phyloP scores from a whole-genome alignment of 352 stramenopile genomes.

The Lagenidium giganteum region DNA sequence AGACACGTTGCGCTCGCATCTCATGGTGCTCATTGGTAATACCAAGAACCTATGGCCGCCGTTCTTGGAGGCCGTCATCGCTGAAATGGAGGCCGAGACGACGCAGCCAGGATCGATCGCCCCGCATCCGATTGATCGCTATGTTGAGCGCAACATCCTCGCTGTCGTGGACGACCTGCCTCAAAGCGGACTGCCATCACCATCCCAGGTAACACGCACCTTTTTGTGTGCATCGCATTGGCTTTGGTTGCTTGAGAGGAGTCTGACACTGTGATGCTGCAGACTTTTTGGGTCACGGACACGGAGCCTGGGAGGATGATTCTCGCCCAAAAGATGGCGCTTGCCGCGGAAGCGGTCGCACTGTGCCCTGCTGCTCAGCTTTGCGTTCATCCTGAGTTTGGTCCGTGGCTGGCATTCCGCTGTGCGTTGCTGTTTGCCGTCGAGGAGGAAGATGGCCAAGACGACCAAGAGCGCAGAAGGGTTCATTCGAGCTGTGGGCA shows the following conservation, averaged over 20 bases:
- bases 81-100: constrained; percentile 22
- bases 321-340: constrained; percentile 61
- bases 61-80: constrained; percentile 33
- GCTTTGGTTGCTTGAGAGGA: background rate
- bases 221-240: background rate
- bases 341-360: constrained; percentile 35
- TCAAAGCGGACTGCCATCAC: constrained; percentile 7
- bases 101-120: constrained; percentile 20
- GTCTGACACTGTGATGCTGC: background rate
- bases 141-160: constrained; percentile 36
- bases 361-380: constrained; percentile 54
- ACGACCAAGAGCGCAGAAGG: constrained; percentile 10
- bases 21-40: constrained; percentile 70
- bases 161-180: constrained; percentile 20
- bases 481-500: too few relatives aligned
- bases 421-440: constrained; percentile 49
- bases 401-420: constrained; percentile 65
- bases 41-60: constrained; percentile 45
- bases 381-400: constrained; percentile 54
- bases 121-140: constrained; percentile 51
- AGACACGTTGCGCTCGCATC: constrained; percentile 25
- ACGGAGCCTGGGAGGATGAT: constrained; percentile 70
- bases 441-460: constrained; percentile 13
- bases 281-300: constrained; percentile 69
- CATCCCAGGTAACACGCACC: constrained; percentile 17